A percentile compares a stretch with the other conserved stretches of the same genome.
Conservation (phyloP, 2,329 filamentous ascomycete species). For the Daldinia eschscholtzii region DNA sequence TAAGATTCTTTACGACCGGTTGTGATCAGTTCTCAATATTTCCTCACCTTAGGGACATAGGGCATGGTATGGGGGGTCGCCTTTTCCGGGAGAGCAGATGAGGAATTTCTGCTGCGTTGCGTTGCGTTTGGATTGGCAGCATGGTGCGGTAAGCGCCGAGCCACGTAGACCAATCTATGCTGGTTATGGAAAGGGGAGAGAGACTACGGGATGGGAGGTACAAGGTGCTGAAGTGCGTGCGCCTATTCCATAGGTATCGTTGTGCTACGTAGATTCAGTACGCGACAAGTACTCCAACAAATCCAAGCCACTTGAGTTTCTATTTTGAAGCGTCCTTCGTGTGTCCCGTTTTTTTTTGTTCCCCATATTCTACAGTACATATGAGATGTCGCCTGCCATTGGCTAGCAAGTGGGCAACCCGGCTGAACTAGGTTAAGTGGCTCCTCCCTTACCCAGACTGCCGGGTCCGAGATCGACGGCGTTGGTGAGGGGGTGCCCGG, state of each 20-base stretch:
- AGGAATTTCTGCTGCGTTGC: constrained; percentile 1
- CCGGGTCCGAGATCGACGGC: constrained; percentile 33
- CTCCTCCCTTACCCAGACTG: constrained; percentile 34
- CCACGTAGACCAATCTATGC: constrained; percentile 25
- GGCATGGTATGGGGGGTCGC: background rate
- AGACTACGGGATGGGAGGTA: constrained; percentile 19
- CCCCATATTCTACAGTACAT: constrained; percentile 9
- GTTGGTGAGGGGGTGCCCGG: constrained; percentile 24
- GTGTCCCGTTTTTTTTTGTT: constrained; percentile 16
- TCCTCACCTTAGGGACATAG: constrained; percentile 11
- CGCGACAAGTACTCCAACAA: constrained; percentile 26
- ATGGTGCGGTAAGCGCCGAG: constrained; percentile 14
- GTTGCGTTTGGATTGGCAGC: constrained; percentile 8
- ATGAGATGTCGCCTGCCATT: constrained; percentile 8
- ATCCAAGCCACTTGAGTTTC: constrained; percentile 24
- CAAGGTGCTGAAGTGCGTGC: constrained; percentile 19
- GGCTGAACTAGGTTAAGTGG: constrained; percentile 28
- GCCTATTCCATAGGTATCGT: constrained; percentile 28
- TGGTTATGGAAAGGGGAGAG: background rate
- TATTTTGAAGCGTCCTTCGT: constrained; percentile 27
- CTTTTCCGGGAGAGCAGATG: background rate
- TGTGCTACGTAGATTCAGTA: constrained; percentile 25
- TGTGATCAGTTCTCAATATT: constrained; percentile 5
- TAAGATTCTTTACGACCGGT: constrained; percentile 18
- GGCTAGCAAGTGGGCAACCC: constrained; percentile 7